Evolutionary conservation across 73 alveolate genomes (phyloP).

Genomic region (Blepharisma stoltei): DNA sequence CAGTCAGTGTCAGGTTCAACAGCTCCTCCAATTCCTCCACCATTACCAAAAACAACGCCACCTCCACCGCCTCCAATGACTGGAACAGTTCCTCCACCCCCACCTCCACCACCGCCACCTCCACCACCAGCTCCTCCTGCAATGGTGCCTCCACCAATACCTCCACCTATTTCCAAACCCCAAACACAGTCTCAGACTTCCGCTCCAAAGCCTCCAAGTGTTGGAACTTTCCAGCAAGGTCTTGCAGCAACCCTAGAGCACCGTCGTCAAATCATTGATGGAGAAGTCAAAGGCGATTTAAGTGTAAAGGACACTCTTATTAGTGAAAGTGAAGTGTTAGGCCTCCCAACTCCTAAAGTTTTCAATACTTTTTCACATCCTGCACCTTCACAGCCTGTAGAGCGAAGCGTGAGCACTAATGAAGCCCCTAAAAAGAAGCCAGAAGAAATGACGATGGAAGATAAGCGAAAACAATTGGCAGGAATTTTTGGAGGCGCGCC

Average conservation of each 20-base stretch:
- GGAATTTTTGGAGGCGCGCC: neutral
- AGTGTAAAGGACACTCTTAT: neutral
- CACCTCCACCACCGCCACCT: conserved; percentile 31
- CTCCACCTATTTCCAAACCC: conserved; percentile 1
- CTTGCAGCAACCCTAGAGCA: conserved; percentile 13
- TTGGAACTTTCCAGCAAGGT: conserved; percentile 12
- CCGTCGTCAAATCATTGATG: neutral
- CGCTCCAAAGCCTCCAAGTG: neutral
- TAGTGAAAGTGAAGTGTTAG: conserved; percentile 4
- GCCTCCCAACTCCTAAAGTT: conserved; percentile 9
- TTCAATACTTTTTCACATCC: neutral
- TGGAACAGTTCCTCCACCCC: conserved; percentile 9
- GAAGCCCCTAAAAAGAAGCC: neutral
- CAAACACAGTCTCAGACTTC: conserved; percentile 14
- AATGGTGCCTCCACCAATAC: neutral
- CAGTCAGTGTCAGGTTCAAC: neutral
- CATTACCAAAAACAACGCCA: conserved; percentile 6
- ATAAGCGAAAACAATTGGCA: conserved; percentile 16
- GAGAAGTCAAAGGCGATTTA: conserved; percentile 28
- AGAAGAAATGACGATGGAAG: conserved; percentile 27
- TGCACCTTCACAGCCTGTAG: neutral
- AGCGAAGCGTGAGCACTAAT: neutral
- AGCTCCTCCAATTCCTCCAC: conserved; percentile 8
- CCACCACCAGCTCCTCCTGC: conserved; percentile 27
- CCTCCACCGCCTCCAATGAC: conserved; percentile 24